Conservation (phyloP, 2,329 filamentous ascomycete species). For the Talaromyces sp. region DNA sequence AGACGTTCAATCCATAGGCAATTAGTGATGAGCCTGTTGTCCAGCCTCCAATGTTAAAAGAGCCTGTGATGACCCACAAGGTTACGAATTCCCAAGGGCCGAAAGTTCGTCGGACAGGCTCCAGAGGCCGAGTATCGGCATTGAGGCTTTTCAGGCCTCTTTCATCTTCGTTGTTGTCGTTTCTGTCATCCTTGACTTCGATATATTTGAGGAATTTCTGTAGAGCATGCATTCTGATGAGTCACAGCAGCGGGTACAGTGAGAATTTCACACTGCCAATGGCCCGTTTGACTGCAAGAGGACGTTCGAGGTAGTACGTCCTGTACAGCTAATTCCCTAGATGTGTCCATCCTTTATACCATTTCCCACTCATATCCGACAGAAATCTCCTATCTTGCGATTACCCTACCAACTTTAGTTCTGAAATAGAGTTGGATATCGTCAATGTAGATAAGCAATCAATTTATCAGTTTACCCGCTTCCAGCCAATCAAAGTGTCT, state of each 20-base stretch:
- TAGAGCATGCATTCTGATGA: neutral
- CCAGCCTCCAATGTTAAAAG: slow-evolving; percentile 9
- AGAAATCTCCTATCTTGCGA: neutral
- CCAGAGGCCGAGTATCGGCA: slow-evolving; percentile 3
- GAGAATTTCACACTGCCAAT: neutral
- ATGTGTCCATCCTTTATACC: neutral
- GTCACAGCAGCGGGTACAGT: neutral
- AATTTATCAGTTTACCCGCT: slow-evolving; percentile 10
- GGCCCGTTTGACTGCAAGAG: neutral
- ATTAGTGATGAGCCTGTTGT: slow-evolving; percentile 9
- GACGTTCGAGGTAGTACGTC: neutral
- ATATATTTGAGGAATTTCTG: neutral
- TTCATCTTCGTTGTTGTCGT: neutral
- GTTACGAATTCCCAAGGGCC: slow-evolving; percentile 1
- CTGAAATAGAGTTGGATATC: neutral
- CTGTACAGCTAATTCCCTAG: neutral
- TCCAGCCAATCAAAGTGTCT: neutral
- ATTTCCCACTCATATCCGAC: neutral
- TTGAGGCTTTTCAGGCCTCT: neutral
- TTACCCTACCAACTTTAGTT: neutral
- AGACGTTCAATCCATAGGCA: slow-evolving; percentile 4
- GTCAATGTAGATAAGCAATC: slow-evolving; percentile 3
- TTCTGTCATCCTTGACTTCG: neutral
- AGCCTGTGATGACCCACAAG: slow-evolving; percentile 4
- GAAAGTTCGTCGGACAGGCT: neutral